phyloP scores from a whole-genome alignment of 2,329 filamentous ascomycete species.

The Epichloe baconii region DNA sequence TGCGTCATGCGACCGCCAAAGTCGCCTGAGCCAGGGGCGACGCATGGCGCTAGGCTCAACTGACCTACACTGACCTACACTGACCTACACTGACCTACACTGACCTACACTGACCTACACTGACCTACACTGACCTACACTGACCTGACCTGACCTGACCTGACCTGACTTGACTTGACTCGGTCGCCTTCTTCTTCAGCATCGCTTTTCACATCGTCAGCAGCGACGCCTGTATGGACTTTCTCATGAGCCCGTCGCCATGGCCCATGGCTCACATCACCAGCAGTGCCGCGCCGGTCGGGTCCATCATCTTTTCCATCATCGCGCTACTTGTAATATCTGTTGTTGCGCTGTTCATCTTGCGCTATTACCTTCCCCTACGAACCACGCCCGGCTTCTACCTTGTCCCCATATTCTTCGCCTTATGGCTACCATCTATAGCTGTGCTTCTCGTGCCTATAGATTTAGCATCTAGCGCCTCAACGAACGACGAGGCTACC shows the following conservation, averaged over 20 bases:
- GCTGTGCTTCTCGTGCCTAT: constrained; percentile 90
- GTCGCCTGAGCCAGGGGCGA: not conserved
- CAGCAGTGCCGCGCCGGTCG: constrained; percentile 49
- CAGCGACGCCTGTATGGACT: constrained; percentile 13
- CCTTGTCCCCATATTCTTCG: constrained; percentile 84
- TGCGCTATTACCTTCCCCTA: constrained; percentile 82
- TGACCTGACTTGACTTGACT: not conserved
- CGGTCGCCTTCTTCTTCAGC: not conserved
- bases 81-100: too few relatives aligned
- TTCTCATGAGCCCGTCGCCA: constrained; percentile 24
- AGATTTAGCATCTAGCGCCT: constrained; percentile 78
- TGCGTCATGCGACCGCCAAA: constrained; percentile 7
- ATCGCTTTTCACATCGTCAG: not conserved
- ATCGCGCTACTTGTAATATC: constrained; percentile 63
- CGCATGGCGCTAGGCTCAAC: not conserved
- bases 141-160: not conserved
- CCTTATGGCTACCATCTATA: constrained; percentile 82
- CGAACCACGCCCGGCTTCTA: constrained; percentile 85
- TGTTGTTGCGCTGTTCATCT: constrained; percentile 63
- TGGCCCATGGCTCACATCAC: constrained; percentile 39
- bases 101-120: too few relatives aligned
- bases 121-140: too few relatives aligned
- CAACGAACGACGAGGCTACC: constrained; percentile 54
- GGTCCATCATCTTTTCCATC: constrained; percentile 67
- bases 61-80: too few relatives aligned